A percentile compares a stretch with the other conserved stretches of the same genome.
Conservation (phyloP, 2,329 filamentous ascomycete species). For the Pseudocercospora eumusae region DNA sequence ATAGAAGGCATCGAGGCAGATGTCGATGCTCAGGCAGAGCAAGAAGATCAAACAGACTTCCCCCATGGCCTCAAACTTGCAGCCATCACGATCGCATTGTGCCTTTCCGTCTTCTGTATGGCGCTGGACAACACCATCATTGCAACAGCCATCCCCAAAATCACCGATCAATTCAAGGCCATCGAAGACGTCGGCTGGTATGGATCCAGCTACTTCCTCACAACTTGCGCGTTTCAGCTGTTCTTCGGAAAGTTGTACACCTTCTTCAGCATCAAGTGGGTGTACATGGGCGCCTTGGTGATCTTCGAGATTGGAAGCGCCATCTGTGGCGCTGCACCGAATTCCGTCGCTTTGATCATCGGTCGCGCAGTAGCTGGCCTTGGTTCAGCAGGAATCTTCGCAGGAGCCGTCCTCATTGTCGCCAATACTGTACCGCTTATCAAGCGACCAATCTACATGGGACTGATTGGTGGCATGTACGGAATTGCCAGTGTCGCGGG, state of each 20-base stretch:
- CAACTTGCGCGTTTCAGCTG: conserved; percentile 46
- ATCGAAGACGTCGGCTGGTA: conserved; percentile 52
- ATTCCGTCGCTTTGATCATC: conserved; percentile 53
- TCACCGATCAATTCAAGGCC: conserved; percentile 51
- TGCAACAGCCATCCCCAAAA: conserved; percentile 51
- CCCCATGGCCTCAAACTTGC: conserved; percentile 39
- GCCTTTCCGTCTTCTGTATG: conserved; percentile 41
- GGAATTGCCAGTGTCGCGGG: conserved; percentile 52
- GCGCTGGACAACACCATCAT: conserved; percentile 52
- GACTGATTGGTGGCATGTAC: conserved; percentile 53
- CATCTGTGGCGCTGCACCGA: conserved; percentile 55
- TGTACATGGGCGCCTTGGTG: conserved; percentile 28
- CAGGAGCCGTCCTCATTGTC: conserved; percentile 52
- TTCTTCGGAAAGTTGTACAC: conserved; percentile 53
- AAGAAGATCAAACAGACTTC: conserved; percentile 39
- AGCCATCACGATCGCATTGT: conserved; percentile 42
- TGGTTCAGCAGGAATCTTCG: conserved; percentile 54
- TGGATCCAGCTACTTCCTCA: conserved; percentile 49
- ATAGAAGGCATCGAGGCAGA: conserved; percentile 26
- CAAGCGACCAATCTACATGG: conserved; percentile 53
- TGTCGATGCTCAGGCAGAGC: conserved; percentile 26
- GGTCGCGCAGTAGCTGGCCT: conserved; percentile 55
- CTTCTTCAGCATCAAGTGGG: conserved; percentile 51
- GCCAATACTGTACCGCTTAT: conserved; percentile 48
- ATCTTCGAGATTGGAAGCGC: conserved; percentile 57